Evolutionary conservation across 331 rosid genomes (phyloP).

Genomic region (Acacia concinna): DNA sequence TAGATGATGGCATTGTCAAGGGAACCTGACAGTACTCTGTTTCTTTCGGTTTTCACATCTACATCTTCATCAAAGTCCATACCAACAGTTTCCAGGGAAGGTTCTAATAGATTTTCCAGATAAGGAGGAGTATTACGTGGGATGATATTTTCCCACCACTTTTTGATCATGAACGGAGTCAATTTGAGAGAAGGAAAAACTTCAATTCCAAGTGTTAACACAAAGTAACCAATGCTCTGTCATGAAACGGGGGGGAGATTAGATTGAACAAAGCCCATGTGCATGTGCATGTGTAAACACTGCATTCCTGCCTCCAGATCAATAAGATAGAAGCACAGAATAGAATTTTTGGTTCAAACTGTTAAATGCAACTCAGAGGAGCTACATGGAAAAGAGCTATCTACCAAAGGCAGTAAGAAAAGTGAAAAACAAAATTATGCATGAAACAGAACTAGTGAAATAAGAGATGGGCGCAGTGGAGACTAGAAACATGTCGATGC

Average conservation of each 20-base stretch:
- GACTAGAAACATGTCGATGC: not conserved
- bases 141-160: conserved; percentile 53
- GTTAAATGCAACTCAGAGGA: not conserved
- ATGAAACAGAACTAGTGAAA: not conserved
- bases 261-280: conserved; percentile 31
- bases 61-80: conserved; percentile 66
- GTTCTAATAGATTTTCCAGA: conserved; percentile 65
- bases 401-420: not conserved
- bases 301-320: not conserved
- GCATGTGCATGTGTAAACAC: not conserved
- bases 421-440: not conserved
- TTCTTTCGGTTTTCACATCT: conserved; percentile 86
- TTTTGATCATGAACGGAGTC: conserved; percentile 49
- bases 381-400: not conserved
- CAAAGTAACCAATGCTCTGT: conserved; percentile 75
- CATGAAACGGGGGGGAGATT: conserved; percentile 26
- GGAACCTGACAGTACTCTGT: conserved; percentile 82
- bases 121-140: conserved; percentile 39
- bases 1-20: conserved; percentile 76
- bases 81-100: conserved; percentile 46
- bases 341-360: not conserved
- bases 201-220: conserved; percentile 78
- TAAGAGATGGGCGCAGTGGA: not conserved
- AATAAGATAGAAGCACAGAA: not conserved
- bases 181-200: conserved; percentile 60